A percentile compares a stretch with the other conserved stretches of the same genome.
Evolutionary conservation across 1,139 yeast species (phyloP).

Genomic region (Candida neerlandica): DNA sequence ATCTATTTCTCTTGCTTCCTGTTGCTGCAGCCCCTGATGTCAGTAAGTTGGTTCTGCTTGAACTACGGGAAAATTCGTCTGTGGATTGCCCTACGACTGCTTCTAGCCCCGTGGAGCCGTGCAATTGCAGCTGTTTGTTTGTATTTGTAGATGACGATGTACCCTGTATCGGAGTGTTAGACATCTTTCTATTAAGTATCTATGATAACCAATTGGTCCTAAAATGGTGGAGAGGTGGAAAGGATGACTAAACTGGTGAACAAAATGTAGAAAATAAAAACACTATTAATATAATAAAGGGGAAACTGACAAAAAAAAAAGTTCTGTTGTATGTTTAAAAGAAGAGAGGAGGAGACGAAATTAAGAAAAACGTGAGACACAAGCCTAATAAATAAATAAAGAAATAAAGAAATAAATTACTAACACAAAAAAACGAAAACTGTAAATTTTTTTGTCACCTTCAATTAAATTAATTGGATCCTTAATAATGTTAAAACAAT

Average conservation of each 20-base stretch:
- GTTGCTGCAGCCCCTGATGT: slow-evolving; percentile 1
- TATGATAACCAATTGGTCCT: not conserved
- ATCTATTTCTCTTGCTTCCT: slow-evolving; percentile 10
- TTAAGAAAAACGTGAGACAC: not conserved
- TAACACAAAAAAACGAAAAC: too few species aligned
- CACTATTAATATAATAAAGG: too few species aligned
- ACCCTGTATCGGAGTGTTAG: slow-evolving; percentile 11
- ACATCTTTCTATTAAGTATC: slow-evolving; percentile 6
- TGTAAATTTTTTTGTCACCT: too few species aligned
- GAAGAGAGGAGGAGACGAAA: not conserved
- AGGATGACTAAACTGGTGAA: not conserved
- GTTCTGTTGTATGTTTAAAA: not conserved
- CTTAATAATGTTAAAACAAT: too few species aligned
- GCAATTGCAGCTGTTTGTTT: not conserved
- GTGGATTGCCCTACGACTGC: not conserved
- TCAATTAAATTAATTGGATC: too few species aligned
- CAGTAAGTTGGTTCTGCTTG: slow-evolving; percentile 13
- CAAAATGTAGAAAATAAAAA: too few species aligned
- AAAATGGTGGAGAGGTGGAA: not conserved
- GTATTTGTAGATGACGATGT: slow-evolving; percentile 9
- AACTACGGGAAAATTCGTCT: slow-evolving; percentile 11
- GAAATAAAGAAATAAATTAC: too few species aligned
- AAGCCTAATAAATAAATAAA: not conserved
- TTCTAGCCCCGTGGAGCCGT: not conserved
- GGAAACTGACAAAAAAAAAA: not conserved